These are phyloP conservation scores for Pythium folliculosum DNA, from an alignment of 352 stramenopile genomes.

Conservation along the genomic window DNA sequence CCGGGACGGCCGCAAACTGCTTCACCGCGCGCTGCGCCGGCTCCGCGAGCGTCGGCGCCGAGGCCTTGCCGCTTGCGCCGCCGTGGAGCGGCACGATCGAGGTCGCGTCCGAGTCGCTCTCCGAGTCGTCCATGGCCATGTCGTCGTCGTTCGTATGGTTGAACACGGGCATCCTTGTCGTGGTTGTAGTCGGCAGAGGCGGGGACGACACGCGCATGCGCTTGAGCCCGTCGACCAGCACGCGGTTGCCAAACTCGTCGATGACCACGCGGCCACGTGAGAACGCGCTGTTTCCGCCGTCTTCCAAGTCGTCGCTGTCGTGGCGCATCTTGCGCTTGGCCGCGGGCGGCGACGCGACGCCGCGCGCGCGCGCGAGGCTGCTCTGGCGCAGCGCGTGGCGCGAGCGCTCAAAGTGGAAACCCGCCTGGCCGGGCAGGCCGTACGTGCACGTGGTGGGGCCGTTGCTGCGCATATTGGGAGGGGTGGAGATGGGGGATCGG, in stretches of 20 bases:
- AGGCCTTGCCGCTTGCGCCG: neutral
- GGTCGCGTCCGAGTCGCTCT: slow-evolving; percentile 12
- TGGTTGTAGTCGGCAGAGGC: slow-evolving; percentile 18
- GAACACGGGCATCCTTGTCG: neutral
- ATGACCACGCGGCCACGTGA: slow-evolving; percentile 2
- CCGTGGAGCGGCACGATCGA: slow-evolving; percentile 19
- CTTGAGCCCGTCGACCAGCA: slow-evolving; percentile 66
- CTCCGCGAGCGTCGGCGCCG: slow-evolving; percentile 7
- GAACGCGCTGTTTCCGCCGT: neutral
- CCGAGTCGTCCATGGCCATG: slow-evolving; percentile 42
- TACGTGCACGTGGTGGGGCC: slow-evolving; percentile 37
- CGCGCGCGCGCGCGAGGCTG: slow-evolving; percentile 45
- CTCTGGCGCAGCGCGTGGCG: slow-evolving; percentile 45
- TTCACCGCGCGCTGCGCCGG: slow-evolving; percentile 6
- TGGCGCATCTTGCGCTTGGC: slow-evolving; percentile 48
- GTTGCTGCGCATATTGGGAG: slow-evolving; percentile 13
- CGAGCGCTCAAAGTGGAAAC: slow-evolving; percentile 45
- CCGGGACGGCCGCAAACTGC: slow-evolving; percentile 22
- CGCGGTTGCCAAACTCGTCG: slow-evolving; percentile 28
- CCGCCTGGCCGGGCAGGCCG: slow-evolving; percentile 38
- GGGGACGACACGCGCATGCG: slow-evolving; percentile 69
- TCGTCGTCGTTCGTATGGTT: slow-evolving; percentile 12
- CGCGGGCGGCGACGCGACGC: slow-evolving; percentile 1
- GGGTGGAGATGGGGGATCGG: neutral
- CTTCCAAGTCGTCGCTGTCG: slow-evolving; percentile 18